phyloP scores from a whole-genome alignment of 2,329 filamentous ascomycete genomes.

The Aureobasidium vineae region DNA sequence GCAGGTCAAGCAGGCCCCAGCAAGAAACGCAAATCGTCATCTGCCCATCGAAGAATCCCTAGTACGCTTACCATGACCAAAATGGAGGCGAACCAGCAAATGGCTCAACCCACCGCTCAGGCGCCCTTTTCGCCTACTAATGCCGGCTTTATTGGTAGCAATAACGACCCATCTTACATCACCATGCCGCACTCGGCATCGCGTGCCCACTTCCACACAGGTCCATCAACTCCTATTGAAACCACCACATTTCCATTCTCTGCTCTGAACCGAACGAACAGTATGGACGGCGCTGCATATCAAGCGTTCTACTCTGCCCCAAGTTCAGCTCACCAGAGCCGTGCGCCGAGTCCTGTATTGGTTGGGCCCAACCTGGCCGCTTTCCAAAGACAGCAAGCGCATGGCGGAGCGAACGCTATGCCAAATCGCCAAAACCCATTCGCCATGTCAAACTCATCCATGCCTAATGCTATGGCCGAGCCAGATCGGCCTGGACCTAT shows the following conservation, averaged over 20 bases:
- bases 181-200: constrained; percentile 28
- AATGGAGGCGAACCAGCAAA: constrained; percentile 57
- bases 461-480: constrained; percentile 10
- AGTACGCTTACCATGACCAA: constrained; percentile 77
- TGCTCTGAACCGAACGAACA: constrained; percentile 29
- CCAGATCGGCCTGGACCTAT: constrained; percentile 49
- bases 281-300: constrained; percentile 61
- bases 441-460: constrained; percentile 23
- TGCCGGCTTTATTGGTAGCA: constrained; percentile 36
- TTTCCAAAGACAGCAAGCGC: constrained; percentile 36
- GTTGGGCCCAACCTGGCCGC: constrained; percentile 39
- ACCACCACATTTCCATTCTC: constrained; percentile 53
- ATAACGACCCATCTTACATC: constrained; percentile 28
- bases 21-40: constrained; percentile 71
- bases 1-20: constrained; percentile 61
- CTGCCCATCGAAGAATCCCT: constrained; percentile 60
- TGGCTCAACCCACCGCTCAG: constrained; percentile 34
- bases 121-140: constrained; percentile 44
- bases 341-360: constrained; percentile 68
- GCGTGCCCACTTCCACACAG: constrained; percentile 52
- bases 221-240: constrained; percentile 65
- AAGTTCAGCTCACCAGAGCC: constrained; percentile 69
- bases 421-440: constrained; percentile 27
- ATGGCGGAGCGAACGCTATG: constrained; percentile 25
- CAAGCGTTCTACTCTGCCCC: constrained; percentile 66